Conservation (phyloP, 441 rosid genomes). For the Hypseocharis bilobata region DNA sequence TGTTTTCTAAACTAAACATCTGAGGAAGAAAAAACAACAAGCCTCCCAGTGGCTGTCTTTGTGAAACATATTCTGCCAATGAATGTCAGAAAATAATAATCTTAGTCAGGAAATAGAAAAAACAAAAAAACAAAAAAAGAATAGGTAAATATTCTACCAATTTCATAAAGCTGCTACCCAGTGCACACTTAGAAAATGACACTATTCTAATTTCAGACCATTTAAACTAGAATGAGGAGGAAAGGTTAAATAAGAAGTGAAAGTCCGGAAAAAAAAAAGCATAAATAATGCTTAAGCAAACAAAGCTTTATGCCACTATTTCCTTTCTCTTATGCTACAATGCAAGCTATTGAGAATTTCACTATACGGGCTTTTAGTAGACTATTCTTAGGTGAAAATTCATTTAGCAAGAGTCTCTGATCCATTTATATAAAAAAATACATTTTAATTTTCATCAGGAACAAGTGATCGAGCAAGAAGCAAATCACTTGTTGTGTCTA, state of each 20-base stretch:
- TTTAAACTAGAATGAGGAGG: not conserved
- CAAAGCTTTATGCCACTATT: not conserved
- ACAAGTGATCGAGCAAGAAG: too few relatives aligned
- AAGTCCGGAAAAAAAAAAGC: not conserved
- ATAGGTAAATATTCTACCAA: not conserved
- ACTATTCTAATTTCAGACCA: not conserved
- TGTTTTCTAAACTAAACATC: constrained; percentile 39
- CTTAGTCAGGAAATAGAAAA: not conserved
- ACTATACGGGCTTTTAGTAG: not conserved
- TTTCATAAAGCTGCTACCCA: not conserved
- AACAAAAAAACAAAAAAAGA: not conserved
- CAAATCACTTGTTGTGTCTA: not conserved
- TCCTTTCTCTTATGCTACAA: not conserved
- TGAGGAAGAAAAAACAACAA: constrained; percentile 76
- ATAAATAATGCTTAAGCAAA: not conserved
- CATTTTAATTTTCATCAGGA: not conserved
- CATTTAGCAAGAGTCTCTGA: not conserved
- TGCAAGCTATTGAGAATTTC: not conserved
- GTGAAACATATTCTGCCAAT: constrained; percentile 55
- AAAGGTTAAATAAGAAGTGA: not conserved
- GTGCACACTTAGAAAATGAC: not conserved
- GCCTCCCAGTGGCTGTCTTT: constrained; percentile 69
- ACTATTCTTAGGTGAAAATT: not conserved
- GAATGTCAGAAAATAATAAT: not conserved
- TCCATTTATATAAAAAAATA: not conserved